A percentile compares a stretch with the other conserved stretches of the same genome.
These are phyloP conservation scores for Kwoniella botswanensis DNA, from an alignment of 768 basidiomycete species.

Conservation along the genomic window DNA sequence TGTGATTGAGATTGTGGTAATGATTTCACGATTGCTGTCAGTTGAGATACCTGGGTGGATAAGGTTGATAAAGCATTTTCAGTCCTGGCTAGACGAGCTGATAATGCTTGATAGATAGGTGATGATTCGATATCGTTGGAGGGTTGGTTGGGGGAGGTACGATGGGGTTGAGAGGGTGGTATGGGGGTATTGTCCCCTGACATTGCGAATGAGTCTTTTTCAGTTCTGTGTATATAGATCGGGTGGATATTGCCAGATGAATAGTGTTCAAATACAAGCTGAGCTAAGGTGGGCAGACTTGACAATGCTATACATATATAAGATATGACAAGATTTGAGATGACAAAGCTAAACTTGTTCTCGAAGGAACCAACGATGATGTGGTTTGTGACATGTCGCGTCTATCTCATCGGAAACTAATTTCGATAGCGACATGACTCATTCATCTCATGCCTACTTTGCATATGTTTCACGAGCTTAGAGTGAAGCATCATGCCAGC, in stretches of 20 bases:
- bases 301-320: too few species aligned
- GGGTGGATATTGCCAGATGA: too few species aligned
- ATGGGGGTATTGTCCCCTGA: constrained; percentile 15
- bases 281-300: not conserved
- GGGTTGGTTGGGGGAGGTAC: not conserved
- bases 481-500: too few species aligned
- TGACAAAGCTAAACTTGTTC: constrained; percentile 1
- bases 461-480: too few species aligned
- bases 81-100: constrained; percentile 37
- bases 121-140: constrained; percentile 36
- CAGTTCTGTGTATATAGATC: not conserved
- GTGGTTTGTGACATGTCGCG: not conserved
- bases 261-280: not conserved
- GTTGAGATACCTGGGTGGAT: constrained; percentile 41
- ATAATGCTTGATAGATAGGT: constrained; percentile 45
- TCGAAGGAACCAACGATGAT: not conserved
- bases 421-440: too few species aligned
- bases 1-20: constrained; percentile 2
- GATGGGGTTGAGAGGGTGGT: constrained; percentile 1
- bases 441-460: too few species aligned
- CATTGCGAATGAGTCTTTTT: constrained; percentile 4
- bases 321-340: not conserved
- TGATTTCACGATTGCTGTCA: constrained; percentile 33
- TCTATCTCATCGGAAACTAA: not conserved
- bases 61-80: constrained; percentile 40